phyloP scores from a whole-genome alignment of 2,329 filamentous ascomycete genomes.

The Botrytis galanthina region DNA sequence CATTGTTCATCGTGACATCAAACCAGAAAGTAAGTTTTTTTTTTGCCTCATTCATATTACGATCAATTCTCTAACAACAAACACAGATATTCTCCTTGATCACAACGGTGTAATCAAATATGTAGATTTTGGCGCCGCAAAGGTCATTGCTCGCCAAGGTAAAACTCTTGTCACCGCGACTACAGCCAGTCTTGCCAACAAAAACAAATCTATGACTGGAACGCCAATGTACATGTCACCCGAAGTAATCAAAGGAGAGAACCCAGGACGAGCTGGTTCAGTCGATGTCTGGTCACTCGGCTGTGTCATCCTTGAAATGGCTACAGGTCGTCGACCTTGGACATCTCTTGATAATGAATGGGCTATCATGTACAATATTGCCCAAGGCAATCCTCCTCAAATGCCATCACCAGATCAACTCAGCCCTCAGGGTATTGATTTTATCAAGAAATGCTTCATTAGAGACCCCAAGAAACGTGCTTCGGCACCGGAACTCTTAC shows the following conservation, averaged over 20 bases:
- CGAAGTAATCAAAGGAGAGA: conserved; percentile 92
- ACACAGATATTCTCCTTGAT: conserved; percentile 83
- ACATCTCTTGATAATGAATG: conserved; percentile 96
- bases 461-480: conserved; percentile 76
- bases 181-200: conserved; percentile 54
- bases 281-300: conserved; percentile 96
- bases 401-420: conserved; percentile 81
- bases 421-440: conserved; percentile 80
- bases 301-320: conserved; percentile 97
- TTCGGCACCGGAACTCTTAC: conserved; percentile 82
- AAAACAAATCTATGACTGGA: conserved; percentile 91
- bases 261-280: conserved; percentile 74
- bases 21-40: conserved; percentile 79
- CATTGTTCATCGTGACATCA: conserved; percentile 96
- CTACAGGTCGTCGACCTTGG: conserved; percentile 91
- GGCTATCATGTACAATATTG: conserved; percentile 99
- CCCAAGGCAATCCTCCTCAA: conserved; percentile 89
- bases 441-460: conserved; percentile 81
- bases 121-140: conserved; percentile 96
- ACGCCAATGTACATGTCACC: conserved; percentile 99
- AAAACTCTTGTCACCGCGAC: conserved; percentile 68
- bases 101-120: conserved; percentile 99
- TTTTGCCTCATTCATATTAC: background rate
- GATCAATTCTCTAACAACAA: background rate
- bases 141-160: conserved; percentile 91